Evolutionary conservation across 139 green algal genomes (phyloP), one percentile per base, ranked within the genome.

Genomic region (Micractinium sp.): DNA sequence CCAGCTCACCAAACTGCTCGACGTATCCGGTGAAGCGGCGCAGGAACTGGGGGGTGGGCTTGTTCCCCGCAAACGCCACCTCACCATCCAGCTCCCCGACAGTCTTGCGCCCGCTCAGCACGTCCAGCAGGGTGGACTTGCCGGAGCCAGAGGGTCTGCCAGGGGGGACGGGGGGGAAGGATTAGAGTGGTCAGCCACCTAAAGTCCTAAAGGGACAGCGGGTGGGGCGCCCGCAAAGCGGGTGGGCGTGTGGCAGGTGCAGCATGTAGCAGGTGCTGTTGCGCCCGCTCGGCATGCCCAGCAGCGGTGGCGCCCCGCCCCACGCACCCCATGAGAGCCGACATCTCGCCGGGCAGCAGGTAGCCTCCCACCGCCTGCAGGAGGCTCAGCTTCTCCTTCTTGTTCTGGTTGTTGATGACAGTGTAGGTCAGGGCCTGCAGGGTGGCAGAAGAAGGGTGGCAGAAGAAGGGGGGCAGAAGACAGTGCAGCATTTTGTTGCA

Each of bases 21-120:
- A 97, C 94, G 78, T 97, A 97, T 35, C 95, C 95, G 0, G 96
- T 97, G 86, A 93, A 94, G 56, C 95, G 92, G 27, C 95, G 91
- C 87, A 98, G 91, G 90, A 97, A 96, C 56, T 89, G 82, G 15
- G 69, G 81, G 1, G 94, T 95, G 73, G 95, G 93, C 79, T 90
- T 89, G 85, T 96, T 89, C 36, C 94, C 94, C 23, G 92, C 95
- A 92, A 97, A 98, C 31, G 91, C 53, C 18, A 98, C 83, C 29
- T 90, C 83, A 56, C 96, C 96, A 41, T 92, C 36, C 23, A 92
- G 80, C 15, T 89, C 77, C 36, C 95, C 95, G 67, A 86, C 89
- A 1, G 92, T 97, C 85, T 97, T 97, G 41, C 96, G 80, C 35
- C 92, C 88, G 36, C 88, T 85, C 22, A 95, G 92, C 38, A 93